Evolutionary conservation across 2,329 filamentous ascomycete genomes (phyloP).

Genomic region (Rhynchosporium graminicola): DNA sequence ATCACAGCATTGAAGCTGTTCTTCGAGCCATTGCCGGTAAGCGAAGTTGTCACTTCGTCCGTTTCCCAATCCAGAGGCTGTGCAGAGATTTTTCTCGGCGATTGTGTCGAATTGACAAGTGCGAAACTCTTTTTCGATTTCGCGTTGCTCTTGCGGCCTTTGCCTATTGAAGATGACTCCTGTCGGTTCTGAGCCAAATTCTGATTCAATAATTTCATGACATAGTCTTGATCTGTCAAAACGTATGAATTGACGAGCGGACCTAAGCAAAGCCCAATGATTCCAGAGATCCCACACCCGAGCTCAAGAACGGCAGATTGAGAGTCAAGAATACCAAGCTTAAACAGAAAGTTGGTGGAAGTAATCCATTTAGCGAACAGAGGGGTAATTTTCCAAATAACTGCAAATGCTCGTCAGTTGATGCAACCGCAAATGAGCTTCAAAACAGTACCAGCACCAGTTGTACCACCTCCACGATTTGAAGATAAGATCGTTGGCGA

Average conservation of each 20-base stretch:
- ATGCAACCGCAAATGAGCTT: constrained; percentile 5
- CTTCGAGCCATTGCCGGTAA: constrained; percentile 33
- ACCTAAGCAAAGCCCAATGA: constrained; percentile 71
- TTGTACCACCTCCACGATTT: constrained; percentile 70
- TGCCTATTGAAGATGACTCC: constrained; percentile 20
- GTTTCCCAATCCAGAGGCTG: constrained; percentile 81
- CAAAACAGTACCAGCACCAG: constrained; percentile 59
- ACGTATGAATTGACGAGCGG: constrained; percentile 63
- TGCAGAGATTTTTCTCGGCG: constrained; percentile 52
- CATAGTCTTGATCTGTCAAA: constrained; percentile 87
- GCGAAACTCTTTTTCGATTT: constrained; percentile 30
- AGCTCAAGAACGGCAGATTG: constrained; percentile 73
- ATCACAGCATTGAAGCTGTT: constrained; percentile 70
- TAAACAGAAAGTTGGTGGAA: constrained; percentile 64
- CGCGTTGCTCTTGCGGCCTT: constrained; percentile 29
- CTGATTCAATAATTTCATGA: constrained; percentile 71
- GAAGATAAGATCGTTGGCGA: constrained; percentile 82
- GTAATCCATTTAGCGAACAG: constrained; percentile 80
- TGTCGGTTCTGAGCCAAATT: constrained; percentile 68
- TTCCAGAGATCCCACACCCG: constrained; percentile 82
- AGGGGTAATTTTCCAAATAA: constrained; percentile 90
- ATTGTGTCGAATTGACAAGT: background rate
- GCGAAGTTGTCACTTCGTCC: constrained; percentile 51
- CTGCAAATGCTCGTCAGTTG: constrained; percentile 45
- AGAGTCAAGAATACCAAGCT: constrained; percentile 51